A percentile compares a stretch with the other conserved stretches of the same genome.
Evolutionary conservation across 2,329 filamentous ascomycete genomes (phyloP).

Genomic region (Phoma sp.): DNA sequence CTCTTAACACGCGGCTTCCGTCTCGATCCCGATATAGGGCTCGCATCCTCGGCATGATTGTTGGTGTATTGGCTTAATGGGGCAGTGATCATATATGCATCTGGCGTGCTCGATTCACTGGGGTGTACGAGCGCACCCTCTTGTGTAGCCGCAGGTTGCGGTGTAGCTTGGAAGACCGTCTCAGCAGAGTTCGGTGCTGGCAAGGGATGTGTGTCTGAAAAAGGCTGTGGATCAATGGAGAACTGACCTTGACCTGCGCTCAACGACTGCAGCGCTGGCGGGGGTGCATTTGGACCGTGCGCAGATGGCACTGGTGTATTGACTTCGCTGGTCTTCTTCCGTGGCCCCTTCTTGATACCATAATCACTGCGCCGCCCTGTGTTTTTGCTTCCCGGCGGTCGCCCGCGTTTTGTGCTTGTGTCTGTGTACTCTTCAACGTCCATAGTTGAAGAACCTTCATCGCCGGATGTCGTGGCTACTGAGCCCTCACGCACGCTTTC

Average conservation of each 20-base stretch:
- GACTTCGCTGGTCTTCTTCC: constrained; percentile 44
- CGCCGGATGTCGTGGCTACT: constrained; percentile 43
- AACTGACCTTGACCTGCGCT: constrained; percentile 49
- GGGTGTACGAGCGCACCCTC: constrained; percentile 29
- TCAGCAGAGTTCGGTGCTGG: constrained; percentile 38
- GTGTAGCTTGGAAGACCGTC: constrained; percentile 45
- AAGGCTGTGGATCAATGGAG: constrained; percentile 40
- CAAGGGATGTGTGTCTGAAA: constrained; percentile 25
- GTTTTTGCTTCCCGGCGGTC: constrained; percentile 56
- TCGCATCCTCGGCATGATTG: constrained; percentile 35
- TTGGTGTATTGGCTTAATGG: constrained; percentile 43
- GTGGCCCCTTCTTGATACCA: constrained; percentile 57
- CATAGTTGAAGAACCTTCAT: constrained; percentile 43
- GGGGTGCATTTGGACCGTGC: constrained; percentile 33
- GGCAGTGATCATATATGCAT: constrained; percentile 45
- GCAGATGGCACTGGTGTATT: constrained; percentile 28
- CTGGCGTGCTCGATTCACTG: constrained; percentile 35
- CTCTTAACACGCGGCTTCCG: constrained; percentile 50
- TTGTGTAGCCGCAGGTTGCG: constrained; percentile 35
- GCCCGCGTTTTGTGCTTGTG: constrained; percentile 39
- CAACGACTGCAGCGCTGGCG: constrained; percentile 42
- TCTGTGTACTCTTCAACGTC: constrained; percentile 37
- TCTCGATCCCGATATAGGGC: constrained; percentile 35
- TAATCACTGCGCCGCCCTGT: constrained; percentile 54
- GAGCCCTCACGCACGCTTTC: constrained; percentile 55